These are phyloP conservation scores for Nitzschia inconspicua DNA, from an alignment of 108 stramenopile species.

Conservation along the genomic window DNA sequence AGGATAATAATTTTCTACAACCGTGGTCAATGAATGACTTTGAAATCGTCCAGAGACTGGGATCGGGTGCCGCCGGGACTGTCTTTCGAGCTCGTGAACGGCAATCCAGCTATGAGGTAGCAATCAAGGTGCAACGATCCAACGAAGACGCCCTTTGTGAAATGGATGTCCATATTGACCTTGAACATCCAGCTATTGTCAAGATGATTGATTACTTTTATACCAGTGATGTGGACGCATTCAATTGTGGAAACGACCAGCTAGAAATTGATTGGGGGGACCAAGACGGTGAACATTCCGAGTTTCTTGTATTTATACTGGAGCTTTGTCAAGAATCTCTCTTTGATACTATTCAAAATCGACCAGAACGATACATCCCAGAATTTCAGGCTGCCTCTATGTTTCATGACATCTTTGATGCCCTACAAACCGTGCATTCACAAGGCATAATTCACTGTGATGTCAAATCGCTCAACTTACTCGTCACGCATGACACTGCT, in stretches of 20 bases:
- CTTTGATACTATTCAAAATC: not conserved
- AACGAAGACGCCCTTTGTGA: slow-evolving; percentile 19
- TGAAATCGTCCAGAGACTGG: slow-evolving; percentile 7
- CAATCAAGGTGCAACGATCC: slow-evolving; percentile 17
- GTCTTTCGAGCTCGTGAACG: slow-evolving; percentile 15
- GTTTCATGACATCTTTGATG: not conserved
- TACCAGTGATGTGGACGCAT: not conserved
- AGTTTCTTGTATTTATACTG: slow-evolving; percentile 15
- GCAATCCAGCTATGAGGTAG: slow-evolving; percentile 4
- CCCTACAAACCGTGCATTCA: slow-evolving; percentile 9
- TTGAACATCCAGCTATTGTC: slow-evolving; percentile 14
- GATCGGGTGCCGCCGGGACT: slow-evolving; percentile 9
- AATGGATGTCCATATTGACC: slow-evolving; percentile 13
- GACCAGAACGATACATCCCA: not conserved
- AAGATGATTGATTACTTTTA: slow-evolving; percentile 27
- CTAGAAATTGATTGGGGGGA: too few relatives aligned
- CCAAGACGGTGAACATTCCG: too few relatives aligned
- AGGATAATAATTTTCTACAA: not conserved
- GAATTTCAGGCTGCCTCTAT: not conserved
- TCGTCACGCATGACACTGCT: not conserved
- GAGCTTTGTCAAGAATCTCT: slow-evolving; percentile 19
- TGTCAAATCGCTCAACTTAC: slow-evolving; percentile 16
- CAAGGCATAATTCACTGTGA: slow-evolving; percentile 17
- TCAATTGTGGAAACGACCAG: not conserved
- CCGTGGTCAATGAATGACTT: slow-evolving; percentile 17